Base-by-base conservation (phyloP, 345 rosid genomes). In the Dipteronia dyeriana region DNA sequence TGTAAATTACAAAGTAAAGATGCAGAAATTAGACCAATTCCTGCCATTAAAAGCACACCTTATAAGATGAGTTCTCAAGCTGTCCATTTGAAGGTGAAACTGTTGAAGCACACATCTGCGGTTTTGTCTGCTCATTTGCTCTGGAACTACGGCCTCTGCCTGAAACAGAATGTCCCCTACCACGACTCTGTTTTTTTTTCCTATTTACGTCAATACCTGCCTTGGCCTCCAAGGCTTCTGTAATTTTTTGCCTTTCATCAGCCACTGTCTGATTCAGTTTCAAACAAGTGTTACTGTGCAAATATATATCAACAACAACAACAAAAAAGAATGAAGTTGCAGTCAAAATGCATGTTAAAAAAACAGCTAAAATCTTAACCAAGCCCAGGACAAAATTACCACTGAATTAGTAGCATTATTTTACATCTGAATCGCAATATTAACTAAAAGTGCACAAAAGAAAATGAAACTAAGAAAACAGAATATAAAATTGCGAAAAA, bases 81-180 rank as follows among this genome's bases (percentile, higher is more conserved):
- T 88, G 93, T 61, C 91, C 94, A 80, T 93, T 92, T 63, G 88
- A 82, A 76, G 83, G 82, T 67, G 87, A 69, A 59, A 82, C 81
- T 25, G 87, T 75, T 59, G 91, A 83, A 76, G 83, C 66, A 75
- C 91, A 85, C 56, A 59, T 43, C 80, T 87, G 98, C 70, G 82
- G 84, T 80, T 84, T 89, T 1, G 66, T 79, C 76, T 87, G 97
- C 69, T 90, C 95, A 76, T 83, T 92, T 79, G 81, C 79, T 85
- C 85, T 91, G 73, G 94, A 89, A 82, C 94, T 94, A 76, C 97
- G 97, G n/a, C 97, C 97, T 86, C 98, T 89, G 20, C 95, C 82
- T 60, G 93, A 81, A 79, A 75, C 75, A 77, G 95, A 88, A 31
- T 84, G 83, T 25, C 87, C 96, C 79, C 97, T 90, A 51, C 97